Percentiles rank a stretch among this genome's conserved stretches.
Conservation (phyloP, 2,329 filamentous ascomycete species). For the Xylariaceae sp. region DNA sequence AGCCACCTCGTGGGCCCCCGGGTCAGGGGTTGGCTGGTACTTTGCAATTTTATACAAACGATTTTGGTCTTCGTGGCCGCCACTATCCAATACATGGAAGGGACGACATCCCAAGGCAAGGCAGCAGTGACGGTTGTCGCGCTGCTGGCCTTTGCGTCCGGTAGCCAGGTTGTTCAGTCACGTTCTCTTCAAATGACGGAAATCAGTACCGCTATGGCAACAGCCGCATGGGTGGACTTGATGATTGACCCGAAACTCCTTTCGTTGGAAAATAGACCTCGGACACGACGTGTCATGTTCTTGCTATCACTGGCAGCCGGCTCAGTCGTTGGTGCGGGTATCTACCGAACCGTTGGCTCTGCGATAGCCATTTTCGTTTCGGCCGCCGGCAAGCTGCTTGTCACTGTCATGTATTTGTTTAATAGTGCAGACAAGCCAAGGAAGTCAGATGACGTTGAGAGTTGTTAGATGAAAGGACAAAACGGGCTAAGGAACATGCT, state of each 20-base stretch:
- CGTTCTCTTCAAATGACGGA: conserved; percentile 54
- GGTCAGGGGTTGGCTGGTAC: conserved; percentile 49
- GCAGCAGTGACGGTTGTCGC: conserved; percentile 43
- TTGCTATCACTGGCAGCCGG: conserved; percentile 45
- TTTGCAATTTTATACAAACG: conserved; percentile 53
- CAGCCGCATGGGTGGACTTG: conserved; percentile 58
- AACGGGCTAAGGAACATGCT: no score
- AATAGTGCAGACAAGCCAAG: conserved; percentile 35
- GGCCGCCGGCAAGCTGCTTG: conserved; percentile 42
- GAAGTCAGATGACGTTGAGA: conserved; percentile 13
- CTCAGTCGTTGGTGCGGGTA: conserved; percentile 47
- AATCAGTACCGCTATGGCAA: conserved; percentile 63
- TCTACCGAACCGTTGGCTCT: conserved; percentile 42
- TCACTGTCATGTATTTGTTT: conserved; percentile 42
- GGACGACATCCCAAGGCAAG: conserved; percentile 32
- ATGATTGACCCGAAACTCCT: conserved; percentile 52
- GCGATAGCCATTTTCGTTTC: conserved; percentile 41
- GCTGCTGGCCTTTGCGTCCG: conserved; percentile 52
- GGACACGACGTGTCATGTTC: conserved; percentile 49
- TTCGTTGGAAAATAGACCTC: conserved; percentile 41
- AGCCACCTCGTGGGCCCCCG: conserved; percentile 50
- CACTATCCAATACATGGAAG: conserved; percentile 42
- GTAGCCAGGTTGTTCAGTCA: conserved; percentile 56
- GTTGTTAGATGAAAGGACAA: conserved; percentile 2
- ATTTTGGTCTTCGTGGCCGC: conserved; percentile 50